A percentile compares a stretch with the other conserved stretches of the same genome.
phyloP scores from a whole-genome alignment of 1,139 yeast species.

The Lodderomyces oxycetoniae region DNA sequence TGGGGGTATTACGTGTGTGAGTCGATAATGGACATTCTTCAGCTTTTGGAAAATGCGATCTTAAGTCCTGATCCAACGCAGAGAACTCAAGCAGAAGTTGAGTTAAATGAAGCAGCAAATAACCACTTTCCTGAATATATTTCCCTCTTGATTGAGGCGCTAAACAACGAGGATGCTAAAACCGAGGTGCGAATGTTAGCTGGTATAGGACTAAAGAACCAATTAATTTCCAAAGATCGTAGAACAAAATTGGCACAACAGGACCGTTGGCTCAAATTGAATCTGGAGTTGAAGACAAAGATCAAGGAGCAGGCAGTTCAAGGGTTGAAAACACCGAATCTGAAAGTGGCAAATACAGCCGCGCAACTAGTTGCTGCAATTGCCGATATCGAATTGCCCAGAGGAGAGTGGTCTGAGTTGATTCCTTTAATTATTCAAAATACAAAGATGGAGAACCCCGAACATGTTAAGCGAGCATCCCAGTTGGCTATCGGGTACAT shows the following conservation, averaged over 20 bases:
- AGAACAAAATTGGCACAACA: constrained; percentile 49
- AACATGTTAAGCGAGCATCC: constrained; percentile 78
- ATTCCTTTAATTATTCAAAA: constrained; percentile 80
- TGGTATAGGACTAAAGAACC: constrained; percentile 82
- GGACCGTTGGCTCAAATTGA: constrained; percentile 60
- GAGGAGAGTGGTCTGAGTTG: constrained; percentile 82
- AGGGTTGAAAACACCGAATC: constrained; percentile 62
- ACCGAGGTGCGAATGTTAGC: constrained; percentile 91
- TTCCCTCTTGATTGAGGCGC: constrained; percentile 64
- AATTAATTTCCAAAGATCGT: constrained; percentile 72
- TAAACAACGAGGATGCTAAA: constrained; percentile 61
- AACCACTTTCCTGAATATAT: constrained; percentile 73
- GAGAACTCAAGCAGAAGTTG: constrained; percentile 78
- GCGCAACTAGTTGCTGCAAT: constrained; percentile 96
- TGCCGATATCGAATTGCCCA: constrained; percentile 90
- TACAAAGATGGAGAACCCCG: constrained; percentile 74
- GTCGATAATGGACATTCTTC: constrained; percentile 62
- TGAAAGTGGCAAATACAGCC: constrained; percentile 79
- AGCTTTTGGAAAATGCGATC: constrained; percentile 74
- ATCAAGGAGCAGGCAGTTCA: constrained; percentile 66
- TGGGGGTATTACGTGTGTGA: too few species aligned
- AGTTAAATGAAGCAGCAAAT: constrained; percentile 66
- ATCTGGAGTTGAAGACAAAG: constrained; percentile 48
- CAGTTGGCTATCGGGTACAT: constrained; percentile 89
- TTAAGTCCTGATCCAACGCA: constrained; percentile 59